These are phyloP conservation scores for Onygenales sp. DNA, from an alignment of 2,329 filamentous ascomycete genomes.

Conservation along the genomic window DNA sequence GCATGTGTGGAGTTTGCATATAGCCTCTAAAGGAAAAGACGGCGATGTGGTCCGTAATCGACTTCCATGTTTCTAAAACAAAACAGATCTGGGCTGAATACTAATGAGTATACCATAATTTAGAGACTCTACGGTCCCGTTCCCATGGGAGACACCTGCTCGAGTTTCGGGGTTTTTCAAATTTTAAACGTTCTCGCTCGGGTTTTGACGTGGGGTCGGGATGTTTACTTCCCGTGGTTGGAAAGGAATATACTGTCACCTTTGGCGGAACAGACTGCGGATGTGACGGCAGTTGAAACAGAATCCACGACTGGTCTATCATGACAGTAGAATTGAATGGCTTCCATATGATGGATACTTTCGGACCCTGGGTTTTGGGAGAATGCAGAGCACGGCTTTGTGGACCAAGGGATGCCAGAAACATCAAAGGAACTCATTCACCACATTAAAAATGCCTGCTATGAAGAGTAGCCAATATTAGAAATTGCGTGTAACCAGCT, in stretches of 20 bases:
- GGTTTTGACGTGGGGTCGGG: neutral
- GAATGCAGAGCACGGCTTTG: no score
- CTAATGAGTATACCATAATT: neutral
- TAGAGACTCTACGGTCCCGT: neutral
- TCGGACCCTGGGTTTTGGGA: no score
- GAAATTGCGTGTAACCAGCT: no score
- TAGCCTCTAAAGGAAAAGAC: neutral
- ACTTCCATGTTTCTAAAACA: neutral
- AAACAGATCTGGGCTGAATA: neutral
- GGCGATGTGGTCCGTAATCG: neutral
- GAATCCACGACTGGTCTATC: neutral
- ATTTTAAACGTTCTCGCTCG: neutral
- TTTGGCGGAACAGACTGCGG: neutral
- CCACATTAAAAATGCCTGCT: no score
- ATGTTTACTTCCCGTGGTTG: neutral
- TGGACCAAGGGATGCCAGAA: no score
- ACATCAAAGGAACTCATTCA: no score
- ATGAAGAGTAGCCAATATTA: no score
- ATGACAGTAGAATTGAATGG: neutral
- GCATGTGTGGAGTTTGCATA: neutral
- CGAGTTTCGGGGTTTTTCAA: neutral
- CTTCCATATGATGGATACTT: no score
- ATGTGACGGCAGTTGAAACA: neutral
- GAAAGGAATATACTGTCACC: neutral
- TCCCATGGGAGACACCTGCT: neutral